Evolutionary conservation across 108 stramenopile genomes (phyloP), one percentile per base, ranked within the genome.

Genomic region (Fragilariopsis cylindrus): DNA sequence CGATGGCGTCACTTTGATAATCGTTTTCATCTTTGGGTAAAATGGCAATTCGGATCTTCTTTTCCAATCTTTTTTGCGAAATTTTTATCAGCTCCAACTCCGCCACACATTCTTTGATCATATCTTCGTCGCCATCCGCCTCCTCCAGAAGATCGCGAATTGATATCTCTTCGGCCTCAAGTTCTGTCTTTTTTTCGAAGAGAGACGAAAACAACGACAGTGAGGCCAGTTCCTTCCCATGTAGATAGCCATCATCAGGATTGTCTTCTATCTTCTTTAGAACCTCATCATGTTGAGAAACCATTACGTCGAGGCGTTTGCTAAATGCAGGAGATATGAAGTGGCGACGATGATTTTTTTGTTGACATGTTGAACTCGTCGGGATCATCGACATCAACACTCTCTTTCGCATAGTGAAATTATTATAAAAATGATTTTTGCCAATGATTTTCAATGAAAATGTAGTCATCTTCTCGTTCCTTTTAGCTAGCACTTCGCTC

Each of bases 11-110:
- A 40, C 86, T 84, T 13, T 70, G 60, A 66, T 18, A 71, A 74
- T 95, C 92, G 71, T 91, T 85, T 54, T 90, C 89, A 78, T 95
- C 86, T 11, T 80, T 76, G 44, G 93, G 93, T 5, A 95, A 71
- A 7, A 92, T 62, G 1, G 90, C 87, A 53, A 79, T 68, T 7
- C 83, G 66, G 19, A 95, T 85, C 49, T 71, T 76, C 46, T 75
- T 54, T 64, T 85, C 80, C 49, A 95, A 54, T 46, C 54, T 43
- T 7, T 60, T 49, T 46, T 76, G 72, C 62, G 78, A 72, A 19
- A 41, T 53, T 44, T 80, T 44, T 41, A 90, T 81, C 57, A 69
- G 69, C 54, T 88, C 72, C 70, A 87, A 54, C 50, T 90, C 82
- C n/a, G 77, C 78, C 30, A 52, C 53, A 55, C 86, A 90, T 63